Base-by-base conservation (phyloP, 2,329 filamentous ascomycete genomes). In the Xylariaceae sp. region DNA sequence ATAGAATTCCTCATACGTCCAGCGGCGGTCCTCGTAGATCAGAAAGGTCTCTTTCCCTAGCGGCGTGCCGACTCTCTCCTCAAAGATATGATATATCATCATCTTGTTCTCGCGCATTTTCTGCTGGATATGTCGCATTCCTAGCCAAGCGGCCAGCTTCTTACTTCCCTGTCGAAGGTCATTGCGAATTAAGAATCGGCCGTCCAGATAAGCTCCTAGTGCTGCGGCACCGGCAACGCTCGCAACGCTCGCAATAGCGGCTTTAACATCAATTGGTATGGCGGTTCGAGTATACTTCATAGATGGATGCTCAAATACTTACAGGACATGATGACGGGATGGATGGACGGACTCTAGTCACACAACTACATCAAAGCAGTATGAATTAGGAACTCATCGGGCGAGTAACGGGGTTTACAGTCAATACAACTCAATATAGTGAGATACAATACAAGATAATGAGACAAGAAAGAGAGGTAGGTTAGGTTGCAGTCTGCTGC, bases 21-120 rank as follows among this genome's bases (percentile, higher is more conserved):
- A 85, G 56, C 72, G 75, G 17, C 77, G 76, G 39, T 73, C 75
- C 32, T 84, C 79, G 31, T 83, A 90, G 52, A 90, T 74, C 51
- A 66, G 58, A 42, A 62, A 66, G 6, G 57, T n/a, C 12, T 52
- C 22, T 19, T 62, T 42, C 27, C 57, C 62, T 42, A 35, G 51
- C 0, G 53, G 41, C 3, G 55, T 58, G 19, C 46, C 47, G 4
- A 55, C 62, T n/a, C 57, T 58, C 1, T 63, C 59, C 44, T 63
- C 60, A 27, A 66, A 53, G 7, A 52, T 27, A 33, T 59, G 43
- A 49, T 62, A 65, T 14, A 58, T 32, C 14, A 56, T 52, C 15
- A 62, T 15, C 52, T 59, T 62, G 47, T 59, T 57, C 19, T 51
- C 49, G 40, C 42, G 44, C 22, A 48, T 6, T 35, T 36, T 50